Evolutionary conservation across 169 alveolate species (phyloP), one percentile per base, ranked within the genome.

Genomic region (Pseudocohnilembus persalinus): DNA sequence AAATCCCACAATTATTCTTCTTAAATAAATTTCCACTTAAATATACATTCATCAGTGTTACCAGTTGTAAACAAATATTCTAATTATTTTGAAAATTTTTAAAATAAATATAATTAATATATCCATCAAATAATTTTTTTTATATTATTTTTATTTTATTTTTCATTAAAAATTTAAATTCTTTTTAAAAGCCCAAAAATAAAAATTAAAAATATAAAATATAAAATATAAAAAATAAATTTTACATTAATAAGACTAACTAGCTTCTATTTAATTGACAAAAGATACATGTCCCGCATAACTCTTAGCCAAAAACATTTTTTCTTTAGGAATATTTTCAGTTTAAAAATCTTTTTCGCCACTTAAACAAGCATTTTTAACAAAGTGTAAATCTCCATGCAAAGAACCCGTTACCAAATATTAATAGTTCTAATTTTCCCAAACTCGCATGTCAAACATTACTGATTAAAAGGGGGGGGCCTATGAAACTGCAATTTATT

Each of bases 1-100:
- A 93, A 84, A 76, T 95, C 97, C 96, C 97, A 95, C 87, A 90
- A 90, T 77, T 92, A 77, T 82, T 95, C 95, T 88, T 95, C 96
- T 49, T 86, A 88, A 80, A 89, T 92, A 26, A 95, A 88, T 85
- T 90, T 89, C 96, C 96, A 95, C 86, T 95, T 89, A 82, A 95
- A 87, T 0, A 95, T 92, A 63, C 95, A 92, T 88, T 95, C 92
- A 83, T 95, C 97, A 26, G 90, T 83, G 24, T 89, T 77, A 6
- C 94, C 92, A 74, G 90, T 79, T 29, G 96, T 88, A 73, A 93
- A 87, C n/a, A 95, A 75, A 81, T 76, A 86, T 78, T 64, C 73
- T 27, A 35, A 32, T 28, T n/a, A 34, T 16, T 73, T 73, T 33
- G 35, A 28, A 20, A 73, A 31, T 26, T 64, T 77, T 77, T 77